Conservation (phyloP, 768 basidiomycete genomes). For the Tubosaeta sp. region DNA sequence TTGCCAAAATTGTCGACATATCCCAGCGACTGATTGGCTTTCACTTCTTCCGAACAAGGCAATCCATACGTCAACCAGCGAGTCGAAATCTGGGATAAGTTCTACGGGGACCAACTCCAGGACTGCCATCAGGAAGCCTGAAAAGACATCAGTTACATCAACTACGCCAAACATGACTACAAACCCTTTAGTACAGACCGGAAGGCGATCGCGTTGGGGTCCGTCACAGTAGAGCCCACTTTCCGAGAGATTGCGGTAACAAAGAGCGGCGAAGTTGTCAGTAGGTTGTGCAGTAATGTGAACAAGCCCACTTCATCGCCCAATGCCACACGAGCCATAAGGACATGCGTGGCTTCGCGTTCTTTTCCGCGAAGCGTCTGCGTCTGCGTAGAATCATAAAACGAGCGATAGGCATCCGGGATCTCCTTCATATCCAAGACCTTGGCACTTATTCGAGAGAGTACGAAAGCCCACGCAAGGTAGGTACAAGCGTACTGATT, state of each 20-base stretch:
- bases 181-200: slow-evolving; percentile 83
- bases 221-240: slow-evolving; percentile 61
- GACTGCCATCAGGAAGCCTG: slow-evolving; percentile 73
- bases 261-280: slow-evolving; percentile 71
- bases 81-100: slow-evolving; percentile 69
- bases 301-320: slow-evolving; percentile 58
- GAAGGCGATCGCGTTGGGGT: slow-evolving; percentile 74
- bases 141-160: slow-evolving; percentile 2
- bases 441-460: slow-evolving; percentile 55
- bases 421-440: slow-evolving; percentile 46
- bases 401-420: slow-evolving; percentile 49
- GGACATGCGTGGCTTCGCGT: slow-evolving; percentile 47
- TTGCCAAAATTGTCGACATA: slow-evolving; percentile 83
- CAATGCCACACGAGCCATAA: slow-evolving; percentile 60
- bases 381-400: slow-evolving; percentile 52
- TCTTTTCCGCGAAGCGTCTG: slow-evolving; percentile 46
- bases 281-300: slow-evolving; percentile 47
- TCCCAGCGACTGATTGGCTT: slow-evolving; percentile 54
- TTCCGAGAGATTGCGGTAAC: slow-evolving; percentile 71
- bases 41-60: slow-evolving; percentile 74
- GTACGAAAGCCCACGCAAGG: slow-evolving; percentile 81
- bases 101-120: slow-evolving; percentile 75
- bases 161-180: slow-evolving; percentile 8
- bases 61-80: slow-evolving; percentile 72
- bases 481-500: slow-evolving; percentile 69